Base-by-base conservation (phyloP, 768 basidiomycete species). In the Tubosaeta sp. region DNA sequence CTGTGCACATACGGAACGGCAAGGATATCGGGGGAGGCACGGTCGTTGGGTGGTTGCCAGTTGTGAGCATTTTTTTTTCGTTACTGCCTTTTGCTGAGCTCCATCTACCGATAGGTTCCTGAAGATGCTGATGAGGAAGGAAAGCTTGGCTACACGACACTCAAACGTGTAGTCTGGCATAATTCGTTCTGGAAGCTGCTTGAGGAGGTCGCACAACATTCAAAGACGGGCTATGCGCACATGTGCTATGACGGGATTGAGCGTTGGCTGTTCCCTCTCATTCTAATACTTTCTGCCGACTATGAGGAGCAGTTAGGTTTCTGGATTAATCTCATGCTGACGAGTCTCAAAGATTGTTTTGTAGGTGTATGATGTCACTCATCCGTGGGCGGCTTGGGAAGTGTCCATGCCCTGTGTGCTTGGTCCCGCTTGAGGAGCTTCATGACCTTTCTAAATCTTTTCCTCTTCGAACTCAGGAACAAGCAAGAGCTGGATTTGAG, bases 301-400 rank as follows among this genome's bases (percentile, higher is more conserved):
- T 78, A 74, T 46, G 69, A 78, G 52, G 75, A 79, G 63, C 70
- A 72, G 76, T 78, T 13, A 65, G 22, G 71, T 43, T 43, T 16
- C 18, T n/a, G n/a, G 14, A 32, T 14, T 32, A 32, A 32, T 12
- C 32, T 32, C 32, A 12, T 12, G 14, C 13, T 32, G 32, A 32
- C 32, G 14, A 32, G 32, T 27, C 25, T 27, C 7, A 13, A 12
- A 32, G 11, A 12, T 32, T 12, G 10, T 32, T 36, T 36, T 19
- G 18, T 24, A 76, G 71, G 38, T 70, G 61, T 41, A 59, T 73
- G 19, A 76, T 77, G 71, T 57, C 71, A 2, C 55, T 76, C 0
- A 73, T 70, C 4, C 54, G 61, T 14, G 73, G 74, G 0, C 8
- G 50, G 1, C 41, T 44, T 2, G 61, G 63, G 19, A 52, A 58